Evolutionary conservation across 148 eudicot species (phyloP).

Genomic region (Rhododendron griersonianum): DNA sequence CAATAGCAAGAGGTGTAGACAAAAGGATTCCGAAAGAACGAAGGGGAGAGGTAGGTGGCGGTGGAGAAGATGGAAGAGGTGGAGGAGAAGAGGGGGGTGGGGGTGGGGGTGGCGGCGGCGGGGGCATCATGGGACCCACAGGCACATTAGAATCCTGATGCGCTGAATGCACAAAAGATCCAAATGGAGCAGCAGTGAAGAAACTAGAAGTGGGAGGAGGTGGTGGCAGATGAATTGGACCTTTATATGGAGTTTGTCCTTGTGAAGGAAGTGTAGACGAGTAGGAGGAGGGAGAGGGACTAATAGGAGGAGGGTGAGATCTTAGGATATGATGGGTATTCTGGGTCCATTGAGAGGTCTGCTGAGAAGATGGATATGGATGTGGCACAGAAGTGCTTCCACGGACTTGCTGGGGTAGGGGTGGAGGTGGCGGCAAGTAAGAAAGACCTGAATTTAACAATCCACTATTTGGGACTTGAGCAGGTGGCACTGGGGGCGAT

Average conservation of each 20-base stretch:
- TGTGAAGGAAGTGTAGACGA: constrained; percentile 22
- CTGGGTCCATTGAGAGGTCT: constrained; percentile 34
- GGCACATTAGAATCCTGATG: constrained; percentile 16
- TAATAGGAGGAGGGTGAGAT: constrained; percentile 21
- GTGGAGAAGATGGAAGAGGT: constrained; percentile 39
- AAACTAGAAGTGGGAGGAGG: constrained; percentile 34
- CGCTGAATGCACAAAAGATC: constrained; percentile 22
- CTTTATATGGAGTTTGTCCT: constrained; percentile 28
- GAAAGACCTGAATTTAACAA: constrained; percentile 27
- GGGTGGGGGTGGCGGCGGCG: constrained; percentile 32
- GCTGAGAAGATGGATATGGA: constrained; percentile 32
- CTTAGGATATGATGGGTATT: constrained; percentile 32
- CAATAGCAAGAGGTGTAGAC: constrained; percentile 16
- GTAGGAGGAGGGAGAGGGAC: neutral
- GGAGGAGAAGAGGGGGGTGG: constrained; percentile 41
- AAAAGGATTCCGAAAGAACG: constrained; percentile 7
- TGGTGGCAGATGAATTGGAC: constrained; percentile 24
- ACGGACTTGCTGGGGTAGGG: constrained; percentile 23
- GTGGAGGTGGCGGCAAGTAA: constrained; percentile 34
- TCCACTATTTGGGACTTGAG: constrained; percentile 33
- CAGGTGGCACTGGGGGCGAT: constrained; percentile 24
- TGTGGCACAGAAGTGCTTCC: constrained; percentile 26
- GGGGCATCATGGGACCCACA: constrained; percentile 30
- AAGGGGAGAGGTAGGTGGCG: constrained; percentile 20
- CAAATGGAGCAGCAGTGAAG: constrained; percentile 24